These are phyloP conservation scores for Vararia minispora DNA, from an alignment of 768 basidiomycete genomes.

Conservation along the genomic window DNA sequence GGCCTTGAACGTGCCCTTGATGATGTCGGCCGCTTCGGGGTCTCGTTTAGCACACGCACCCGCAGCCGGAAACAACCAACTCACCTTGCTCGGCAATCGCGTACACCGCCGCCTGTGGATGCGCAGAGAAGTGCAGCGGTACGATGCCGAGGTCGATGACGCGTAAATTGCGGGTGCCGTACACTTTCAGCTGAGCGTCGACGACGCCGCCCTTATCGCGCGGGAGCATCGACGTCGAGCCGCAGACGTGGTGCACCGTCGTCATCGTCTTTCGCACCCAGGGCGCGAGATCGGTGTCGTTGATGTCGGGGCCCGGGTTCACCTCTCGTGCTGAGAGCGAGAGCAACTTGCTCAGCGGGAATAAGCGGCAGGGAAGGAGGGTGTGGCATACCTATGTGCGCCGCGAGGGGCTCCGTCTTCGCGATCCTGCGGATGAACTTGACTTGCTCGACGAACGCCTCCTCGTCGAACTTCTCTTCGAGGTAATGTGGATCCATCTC, in stretches of 20 bases:
- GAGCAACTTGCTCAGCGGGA: neutral
- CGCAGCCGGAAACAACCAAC: neutral
- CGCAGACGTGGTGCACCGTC: conserved; percentile 17
- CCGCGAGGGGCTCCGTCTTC: conserved; percentile 17
- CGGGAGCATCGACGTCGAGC: conserved; percentile 45
- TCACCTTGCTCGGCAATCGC: conserved; percentile 37
- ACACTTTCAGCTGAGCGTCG: conserved; percentile 37
- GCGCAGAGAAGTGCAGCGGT: conserved; percentile 38
- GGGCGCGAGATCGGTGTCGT: conserved; percentile 17
- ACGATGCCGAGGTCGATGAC: conserved; percentile 44
- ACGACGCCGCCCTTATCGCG: conserved; percentile 42
- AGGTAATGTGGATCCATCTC: conserved; percentile 23
- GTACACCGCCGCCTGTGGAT: conserved; percentile 36
- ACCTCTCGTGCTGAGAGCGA: conserved; percentile 16
- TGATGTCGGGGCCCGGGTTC: conserved; percentile 20
- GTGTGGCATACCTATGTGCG: conserved; percentile 14
- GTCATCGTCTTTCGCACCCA: conserved; percentile 17
- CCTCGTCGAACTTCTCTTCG: conserved; percentile 17
- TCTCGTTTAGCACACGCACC: neutral
- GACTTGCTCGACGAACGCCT: conserved; percentile 19
- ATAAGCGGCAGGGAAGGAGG: too few relatives aligned
- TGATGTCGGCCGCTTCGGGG: conserved; percentile 19
- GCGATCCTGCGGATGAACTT: conserved; percentile 20
- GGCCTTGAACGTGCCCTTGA: too few relatives aligned
- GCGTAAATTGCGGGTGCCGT: conserved; percentile 46